Conservation (phyloP, 805 yeast species). For the Nakazawaea populi region DNA sequence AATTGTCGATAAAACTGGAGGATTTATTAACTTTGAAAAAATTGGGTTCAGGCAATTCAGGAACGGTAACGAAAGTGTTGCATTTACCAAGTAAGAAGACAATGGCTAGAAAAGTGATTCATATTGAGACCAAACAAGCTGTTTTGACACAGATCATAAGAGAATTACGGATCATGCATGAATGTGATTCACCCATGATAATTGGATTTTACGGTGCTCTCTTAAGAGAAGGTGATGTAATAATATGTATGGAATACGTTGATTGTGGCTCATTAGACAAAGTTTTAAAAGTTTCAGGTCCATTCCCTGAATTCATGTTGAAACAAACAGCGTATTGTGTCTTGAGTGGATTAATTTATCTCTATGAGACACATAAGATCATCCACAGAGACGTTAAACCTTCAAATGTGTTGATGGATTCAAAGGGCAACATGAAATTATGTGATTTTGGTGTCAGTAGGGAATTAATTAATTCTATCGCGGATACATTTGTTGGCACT, state of each 20-base stretch:
- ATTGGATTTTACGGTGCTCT: slow-evolving; percentile 91
- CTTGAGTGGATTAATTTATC: slow-evolving; percentile 71
- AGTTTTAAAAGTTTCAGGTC: slow-evolving; percentile 55
- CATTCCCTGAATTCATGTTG: slow-evolving; percentile 61
- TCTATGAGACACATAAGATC: slow-evolving; percentile 79
- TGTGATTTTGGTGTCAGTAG: slow-evolving; percentile 97
- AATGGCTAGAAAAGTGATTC: slow-evolving; percentile 88
- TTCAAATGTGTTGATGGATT: slow-evolving; percentile 82
- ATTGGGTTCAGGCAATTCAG: slow-evolving; percentile 92
- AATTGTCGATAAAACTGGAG: slow-evolving; percentile 45
- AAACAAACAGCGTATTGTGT: slow-evolving; percentile 73
- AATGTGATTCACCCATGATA: slow-evolving; percentile 77
- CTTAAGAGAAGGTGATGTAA: slow-evolving; percentile 66
- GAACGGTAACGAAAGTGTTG: slow-evolving; percentile 81
- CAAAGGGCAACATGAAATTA: slow-evolving; percentile 80
- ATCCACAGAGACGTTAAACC: slow-evolving; percentile 97
- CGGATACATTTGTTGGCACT: slow-evolving; percentile 97
- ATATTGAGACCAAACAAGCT: slow-evolving; percentile 73
- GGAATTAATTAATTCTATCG: slow-evolving; percentile 87
- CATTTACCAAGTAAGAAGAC: slow-evolving; percentile 84
- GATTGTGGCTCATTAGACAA: slow-evolving; percentile 91
- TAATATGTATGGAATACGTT: slow-evolving; percentile 93
- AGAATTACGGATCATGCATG: slow-evolving; percentile 87
- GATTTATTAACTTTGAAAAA: slow-evolving; percentile 73
- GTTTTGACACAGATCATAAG: slow-evolving; percentile 80